Evolutionary conservation across 345 rosid genomes (phyloP).

Genomic region (Toxicodendron radicans): DNA sequence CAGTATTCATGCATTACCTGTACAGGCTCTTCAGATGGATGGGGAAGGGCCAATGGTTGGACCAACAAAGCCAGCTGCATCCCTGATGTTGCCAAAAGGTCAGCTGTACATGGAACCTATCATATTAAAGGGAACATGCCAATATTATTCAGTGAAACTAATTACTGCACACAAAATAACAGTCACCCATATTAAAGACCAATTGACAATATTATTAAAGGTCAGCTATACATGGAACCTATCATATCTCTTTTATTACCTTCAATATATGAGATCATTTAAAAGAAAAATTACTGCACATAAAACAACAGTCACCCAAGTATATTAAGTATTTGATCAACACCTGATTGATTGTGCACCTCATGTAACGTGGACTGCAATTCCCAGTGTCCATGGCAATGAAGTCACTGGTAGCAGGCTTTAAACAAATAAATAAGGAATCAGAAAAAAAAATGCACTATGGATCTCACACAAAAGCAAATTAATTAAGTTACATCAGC

Average conservation of each 20-base stretch:
- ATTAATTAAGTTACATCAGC: slow-evolving; percentile 7
- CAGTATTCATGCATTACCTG: slow-evolving; percentile 4
- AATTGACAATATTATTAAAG: neutral
- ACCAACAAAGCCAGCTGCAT: slow-evolving; percentile 12
- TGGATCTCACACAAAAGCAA: slow-evolving; percentile 20
- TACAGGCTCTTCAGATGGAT: slow-evolving; percentile 10
- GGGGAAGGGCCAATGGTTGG: slow-evolving; percentile 8
- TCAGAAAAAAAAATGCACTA: slow-evolving; percentile 8
- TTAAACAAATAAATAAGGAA: slow-evolving; percentile 28
- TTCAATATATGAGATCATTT: neutral
- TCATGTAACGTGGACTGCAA: slow-evolving; percentile 94
- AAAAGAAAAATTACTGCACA: neutral
- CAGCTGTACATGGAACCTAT: slow-evolving; percentile 1
- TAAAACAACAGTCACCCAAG: slow-evolving; percentile 9
- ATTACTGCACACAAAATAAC: too few species aligned
- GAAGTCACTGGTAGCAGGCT: slow-evolving; percentile 92
- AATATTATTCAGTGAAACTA: neutral
- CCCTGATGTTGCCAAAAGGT: slow-evolving; percentile 3
- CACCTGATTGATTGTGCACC: slow-evolving; percentile 95
- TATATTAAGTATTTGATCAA: neutral
- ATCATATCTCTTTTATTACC: neutral
- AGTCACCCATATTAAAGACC: neutral
- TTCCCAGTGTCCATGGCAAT: slow-evolving; percentile 77
- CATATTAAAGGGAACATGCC: neutral
- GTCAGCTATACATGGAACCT: neutral